A percentile compares a stretch with the other conserved stretches of the same genome.
Evolutionary conservation across 352 stramenopile genomes (phyloP).

Genomic region (Phytophthora melonis): DNA sequence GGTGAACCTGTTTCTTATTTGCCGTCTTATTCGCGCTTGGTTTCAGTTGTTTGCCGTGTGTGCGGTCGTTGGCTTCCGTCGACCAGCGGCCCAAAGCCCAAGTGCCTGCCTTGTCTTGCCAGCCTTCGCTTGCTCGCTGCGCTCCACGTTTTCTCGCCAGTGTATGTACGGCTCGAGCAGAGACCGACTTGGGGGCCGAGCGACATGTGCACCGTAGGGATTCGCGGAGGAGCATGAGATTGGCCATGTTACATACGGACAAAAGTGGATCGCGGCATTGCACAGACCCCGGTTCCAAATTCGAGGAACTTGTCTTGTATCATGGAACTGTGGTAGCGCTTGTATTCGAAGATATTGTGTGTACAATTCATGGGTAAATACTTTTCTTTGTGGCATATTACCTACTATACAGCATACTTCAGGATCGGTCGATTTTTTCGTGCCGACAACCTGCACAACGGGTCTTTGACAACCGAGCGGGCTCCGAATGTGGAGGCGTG

Average conservation of each 20-base stretch:
- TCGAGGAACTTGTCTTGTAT: neutral
- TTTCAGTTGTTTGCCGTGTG: slow-evolving; percentile 9
- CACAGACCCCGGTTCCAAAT: slow-evolving; percentile 17
- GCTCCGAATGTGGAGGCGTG: neutral
- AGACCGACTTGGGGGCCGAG: slow-evolving; percentile 27
- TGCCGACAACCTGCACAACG: slow-evolving; percentile 10
- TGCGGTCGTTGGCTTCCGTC: slow-evolving; percentile 25
- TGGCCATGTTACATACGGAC: slow-evolving; percentile 31
- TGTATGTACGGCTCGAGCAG: slow-evolving; percentile 7
- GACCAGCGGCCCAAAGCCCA: slow-evolving; percentile 26
- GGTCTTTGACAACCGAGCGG: neutral
- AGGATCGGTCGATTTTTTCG: slow-evolving; percentile 21
- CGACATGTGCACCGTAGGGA: slow-evolving; percentile 38
- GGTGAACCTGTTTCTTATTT: slow-evolving; percentile 19
- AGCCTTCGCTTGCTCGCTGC: neutral
- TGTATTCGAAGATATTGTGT: neutral
- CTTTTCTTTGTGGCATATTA: slow-evolving; percentile 1
- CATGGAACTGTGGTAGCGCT: neutral
- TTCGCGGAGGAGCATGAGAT: slow-evolving; percentile 37
- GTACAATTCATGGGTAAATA: neutral
- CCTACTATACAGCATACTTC: slow-evolving; percentile 4
- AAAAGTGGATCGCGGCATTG: slow-evolving; percentile 12
- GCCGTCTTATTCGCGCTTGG: neutral
- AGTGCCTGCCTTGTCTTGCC: slow-evolving; percentile 11
- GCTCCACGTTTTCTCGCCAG: neutral